Evolutionary conservation across 768 basidiomycete genomes (phyloP).

Genomic region (Naganishia kalamii): DNA sequence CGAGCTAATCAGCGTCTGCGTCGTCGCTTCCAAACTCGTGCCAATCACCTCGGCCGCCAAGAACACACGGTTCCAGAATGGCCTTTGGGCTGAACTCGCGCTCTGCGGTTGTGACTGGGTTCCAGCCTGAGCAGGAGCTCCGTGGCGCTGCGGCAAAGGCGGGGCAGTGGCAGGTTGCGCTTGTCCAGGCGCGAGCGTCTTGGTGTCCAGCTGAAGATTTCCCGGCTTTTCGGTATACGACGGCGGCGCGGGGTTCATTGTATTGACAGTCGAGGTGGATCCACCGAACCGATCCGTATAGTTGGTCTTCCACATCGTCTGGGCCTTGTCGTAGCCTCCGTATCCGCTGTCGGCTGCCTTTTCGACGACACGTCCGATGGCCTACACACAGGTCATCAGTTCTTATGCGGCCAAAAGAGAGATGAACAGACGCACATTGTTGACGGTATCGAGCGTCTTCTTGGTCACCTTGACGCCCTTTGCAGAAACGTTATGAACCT

Average conservation of each 20-base stretch:
- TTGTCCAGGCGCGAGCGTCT: neutral
- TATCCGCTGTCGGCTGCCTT: constrained; percentile 13
- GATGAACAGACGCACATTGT: constrained; percentile 44
- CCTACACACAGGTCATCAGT: neutral
- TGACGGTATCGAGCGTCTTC: constrained; percentile 59
- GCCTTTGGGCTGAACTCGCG: neutral
- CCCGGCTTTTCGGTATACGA: constrained; percentile 1
- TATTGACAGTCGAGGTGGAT: neutral
- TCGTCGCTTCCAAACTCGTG: constrained; percentile 42
- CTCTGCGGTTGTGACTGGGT: constrained; percentile 21
- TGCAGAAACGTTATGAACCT: constrained; percentile 61
- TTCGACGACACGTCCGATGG: constrained; percentile 18
- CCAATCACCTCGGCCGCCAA: constrained; percentile 45
- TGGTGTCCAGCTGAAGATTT: neutral
- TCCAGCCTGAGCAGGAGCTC: neutral
- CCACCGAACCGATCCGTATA: neutral
- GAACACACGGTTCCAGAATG: constrained; percentile 29
- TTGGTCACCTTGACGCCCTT: constrained; percentile 63
- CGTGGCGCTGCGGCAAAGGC: neutral
- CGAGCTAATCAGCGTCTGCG: constrained; percentile 36
- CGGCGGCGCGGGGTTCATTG: neutral
- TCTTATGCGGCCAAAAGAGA: neutral
- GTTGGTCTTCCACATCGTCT: constrained; percentile 6
- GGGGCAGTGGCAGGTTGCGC: neutral
- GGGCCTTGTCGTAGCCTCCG: constrained; percentile 16